Evolutionary conservation across 2,329 filamentous ascomycete species (phyloP), one percentile per base, ranked within the genome.

Genomic region (Didymella pomorum): DNA sequence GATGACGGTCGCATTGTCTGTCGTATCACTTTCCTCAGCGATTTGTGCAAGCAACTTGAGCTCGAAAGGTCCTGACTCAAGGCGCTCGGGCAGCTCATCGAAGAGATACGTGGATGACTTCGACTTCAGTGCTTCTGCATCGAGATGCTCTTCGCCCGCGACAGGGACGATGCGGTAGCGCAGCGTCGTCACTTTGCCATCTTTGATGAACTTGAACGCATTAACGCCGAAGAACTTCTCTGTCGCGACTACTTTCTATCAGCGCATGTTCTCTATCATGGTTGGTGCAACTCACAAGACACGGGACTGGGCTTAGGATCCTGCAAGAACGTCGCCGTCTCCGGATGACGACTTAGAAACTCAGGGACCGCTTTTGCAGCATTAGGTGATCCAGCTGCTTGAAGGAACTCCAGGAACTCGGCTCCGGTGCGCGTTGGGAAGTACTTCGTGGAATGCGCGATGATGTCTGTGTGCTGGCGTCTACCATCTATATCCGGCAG

Each of bases 381-480:
- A 46, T 70, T 59, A 6, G 76, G 77, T 11, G 72, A 71, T 0
- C 69, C 76, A 10, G 66, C 66, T 0, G 81, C 79, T n/a, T 69
- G 63, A 29, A 86, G 75, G 48, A 86, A 77, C 9, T 77, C 76
- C 1, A 85, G 77, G 45, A 85, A 83, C n/a, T 81, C 82, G 14
- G 79, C 82, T 14, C 83, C 83, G 0, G 81, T 85, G 33, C 79
- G 76, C 0, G 78, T 79, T 0, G 84, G 84, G 71, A 87, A 86
- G 69, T 77, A 80, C 2, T 80, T 76, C 1, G 81, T 82, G 1
- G 79, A 82, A 71, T 87, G 84, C 0, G 78, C 71, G 49, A 87
- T 75, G 63, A 87, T 82, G 66, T 87, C 84, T 1, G 84, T 86
- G 71, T 87, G 84, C 20, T 77, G 70, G 14, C 79, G 65, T 68